Evolutionary conservation across 345 rosid species (phyloP), one percentile per base, ranked within the genome.

Genomic region (Stellera chamaejasme): DNA sequence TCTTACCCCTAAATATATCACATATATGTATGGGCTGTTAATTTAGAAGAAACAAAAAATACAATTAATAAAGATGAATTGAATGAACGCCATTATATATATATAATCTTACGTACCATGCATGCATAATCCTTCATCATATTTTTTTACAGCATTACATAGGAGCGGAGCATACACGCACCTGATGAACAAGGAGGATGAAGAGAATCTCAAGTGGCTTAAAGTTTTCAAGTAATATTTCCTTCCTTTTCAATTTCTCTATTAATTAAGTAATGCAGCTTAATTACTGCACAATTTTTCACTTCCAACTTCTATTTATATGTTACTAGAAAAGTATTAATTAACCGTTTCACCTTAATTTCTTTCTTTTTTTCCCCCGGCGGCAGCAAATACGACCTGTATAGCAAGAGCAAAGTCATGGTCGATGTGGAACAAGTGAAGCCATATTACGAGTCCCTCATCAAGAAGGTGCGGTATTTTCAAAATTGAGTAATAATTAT

Each of bases 381-480:
- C 10, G 32, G 44, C 66, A 67, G 62, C 66, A 67, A 67, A 44
- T 67, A 67, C 50, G 71, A 67, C 26, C 66, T 67, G 19, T 67
- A 61, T 53, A 61, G 71, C 25, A 61, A 67, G 61, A 67, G 71
- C 71, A 67, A 67, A 61, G 66, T 43, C 43, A 52, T 13, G 5
- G 23, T 55, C n/a, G 48, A 61, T 55, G 66, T 55, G 5, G 77
- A 71, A 14, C 55, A 77, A 61, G 82, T 71, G 26, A 77, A 77
- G 57, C 82, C 79, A 4, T 77, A 74, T 52, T 74, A 77, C 48
- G 52, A 64, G 23, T 77, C 79, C 25, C 76, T 74, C 8, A 77
- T 74, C 56, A 58, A 60, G 44, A 77, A 77, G 75, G 79, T 73
- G 47, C 48, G 45, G 45, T 45, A 25, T 43, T 1, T 58, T 14